Evolutionary conservation across 108 stramenopile species (phyloP).

Genomic region (Pseudonitzschia delicatissima): DNA sequence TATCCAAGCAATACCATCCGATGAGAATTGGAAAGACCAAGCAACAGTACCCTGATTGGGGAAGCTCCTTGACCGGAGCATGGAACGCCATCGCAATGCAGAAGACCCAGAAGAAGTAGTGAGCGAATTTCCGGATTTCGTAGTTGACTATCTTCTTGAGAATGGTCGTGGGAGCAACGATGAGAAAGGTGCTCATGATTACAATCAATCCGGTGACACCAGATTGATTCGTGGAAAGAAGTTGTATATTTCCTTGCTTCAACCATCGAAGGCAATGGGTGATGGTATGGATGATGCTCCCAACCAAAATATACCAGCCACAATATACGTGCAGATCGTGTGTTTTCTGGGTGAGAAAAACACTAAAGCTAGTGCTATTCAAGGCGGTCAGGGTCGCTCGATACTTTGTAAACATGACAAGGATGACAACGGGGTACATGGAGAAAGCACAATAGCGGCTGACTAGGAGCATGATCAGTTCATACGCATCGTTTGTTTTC

Average conservation of each 20-base stretch:
- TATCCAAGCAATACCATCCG: constrained; percentile 38
- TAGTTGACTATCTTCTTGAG: constrained; percentile 25
- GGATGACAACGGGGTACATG: constrained; percentile 18
- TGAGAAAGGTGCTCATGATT: constrained; percentile 25
- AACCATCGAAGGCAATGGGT: constrained; percentile 44
- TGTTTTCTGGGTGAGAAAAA: constrained; percentile 8
- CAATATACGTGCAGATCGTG: constrained; percentile 49
- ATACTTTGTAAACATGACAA: constrained; percentile 46
- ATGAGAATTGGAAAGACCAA: constrained; percentile 41
- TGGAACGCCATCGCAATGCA: constrained; percentile 41
- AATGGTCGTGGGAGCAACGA: constrained; percentile 44
- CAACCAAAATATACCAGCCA: constrained; percentile 39
- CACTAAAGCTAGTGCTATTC: constrained; percentile 25
- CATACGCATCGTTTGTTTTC: no score
- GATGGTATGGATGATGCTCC: constrained; percentile 35
- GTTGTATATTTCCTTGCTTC: constrained; percentile 36
- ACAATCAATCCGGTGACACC: constrained; percentile 42
- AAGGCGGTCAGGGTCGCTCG: constrained; percentile 39
- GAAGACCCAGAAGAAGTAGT: constrained; percentile 47
- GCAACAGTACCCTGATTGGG: constrained; percentile 45
- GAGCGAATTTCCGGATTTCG: constrained; percentile 43
- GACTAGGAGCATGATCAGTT: background rate
- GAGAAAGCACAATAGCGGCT: background rate
- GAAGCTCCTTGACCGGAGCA: constrained; percentile 25
- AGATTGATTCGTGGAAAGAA: constrained; percentile 21